These are phyloP conservation scores for Phaeosphaeriaceae sp. DNA, from an alignment of 2,329 filamentous ascomycete genomes.

Conservation along the genomic window DNA sequence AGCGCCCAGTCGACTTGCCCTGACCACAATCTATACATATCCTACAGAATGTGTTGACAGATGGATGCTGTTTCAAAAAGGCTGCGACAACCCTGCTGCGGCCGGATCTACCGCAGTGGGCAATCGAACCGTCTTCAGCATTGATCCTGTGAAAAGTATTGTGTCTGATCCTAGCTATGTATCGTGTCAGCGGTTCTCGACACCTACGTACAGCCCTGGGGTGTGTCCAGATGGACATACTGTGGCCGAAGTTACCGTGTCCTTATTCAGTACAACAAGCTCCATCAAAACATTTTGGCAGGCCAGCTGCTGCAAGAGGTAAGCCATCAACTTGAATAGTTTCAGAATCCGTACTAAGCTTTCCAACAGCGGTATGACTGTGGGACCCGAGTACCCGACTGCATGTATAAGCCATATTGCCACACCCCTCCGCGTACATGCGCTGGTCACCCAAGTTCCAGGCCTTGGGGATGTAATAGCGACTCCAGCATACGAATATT, in stretches of 20 bases:
- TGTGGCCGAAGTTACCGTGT: conserved; percentile 10
- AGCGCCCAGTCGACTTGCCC: background rate
- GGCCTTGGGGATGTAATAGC: too few relatives aligned
- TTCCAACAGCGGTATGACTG: conserved; percentile 4
- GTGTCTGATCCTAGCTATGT: conserved; percentile 7
- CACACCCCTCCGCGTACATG: background rate
- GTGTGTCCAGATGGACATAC: conserved; percentile 13
- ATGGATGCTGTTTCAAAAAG: conserved; percentile 10
- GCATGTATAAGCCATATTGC: conserved; percentile 3
- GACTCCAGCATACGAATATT: background rate
- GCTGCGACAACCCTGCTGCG: background rate
- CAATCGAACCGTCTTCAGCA: background rate
- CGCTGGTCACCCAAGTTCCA: background rate
- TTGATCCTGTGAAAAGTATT: background rate
- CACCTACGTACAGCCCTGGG: conserved; percentile 13
- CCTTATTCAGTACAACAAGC: background rate
- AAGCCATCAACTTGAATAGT: background rate
- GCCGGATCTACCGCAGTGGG: background rate
- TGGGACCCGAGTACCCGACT: conserved; percentile 2
- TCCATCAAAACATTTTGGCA: background rate
- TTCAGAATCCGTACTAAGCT: background rate
- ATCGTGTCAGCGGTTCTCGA: conserved; percentile 9
- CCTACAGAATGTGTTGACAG: conserved; percentile 3
- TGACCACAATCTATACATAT: conserved; percentile 4
- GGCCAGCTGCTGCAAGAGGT: conserved; percentile 3